These are phyloP conservation scores for Colletotrichum kahawae DNA, from an alignment of 2,329 filamentous ascomycete species.

Conservation along the genomic window DNA sequence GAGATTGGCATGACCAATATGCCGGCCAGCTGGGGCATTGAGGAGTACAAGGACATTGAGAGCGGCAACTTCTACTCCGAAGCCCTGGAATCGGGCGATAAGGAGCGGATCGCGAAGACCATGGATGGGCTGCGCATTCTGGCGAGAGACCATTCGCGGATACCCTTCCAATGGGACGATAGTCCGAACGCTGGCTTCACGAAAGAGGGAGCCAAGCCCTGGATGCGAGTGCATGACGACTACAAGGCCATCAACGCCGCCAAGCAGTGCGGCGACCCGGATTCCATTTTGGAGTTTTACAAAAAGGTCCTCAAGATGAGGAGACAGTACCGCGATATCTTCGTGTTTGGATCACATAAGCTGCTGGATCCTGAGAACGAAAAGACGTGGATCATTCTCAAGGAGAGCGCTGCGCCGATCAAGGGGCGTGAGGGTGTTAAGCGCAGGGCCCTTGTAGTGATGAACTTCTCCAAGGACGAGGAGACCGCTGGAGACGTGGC, in stretches of 20 bases:
- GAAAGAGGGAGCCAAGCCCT: slow-evolving; percentile 49
- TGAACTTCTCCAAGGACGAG: slow-evolving; percentile 51
- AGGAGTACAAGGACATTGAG: slow-evolving; percentile 61
- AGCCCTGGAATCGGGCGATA: slow-evolving; percentile 38
- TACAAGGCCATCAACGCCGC: slow-evolving; percentile 62
- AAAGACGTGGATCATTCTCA: slow-evolving; percentile 62
- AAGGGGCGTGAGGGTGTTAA: slow-evolving; percentile 22
- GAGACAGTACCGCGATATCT: slow-evolving; percentile 60
- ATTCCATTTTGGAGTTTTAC: slow-evolving; percentile 65
- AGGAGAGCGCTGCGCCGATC: slow-evolving; percentile 30
- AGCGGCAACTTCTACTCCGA: slow-evolving; percentile 56
- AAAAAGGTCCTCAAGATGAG: slow-evolving; percentile 55
- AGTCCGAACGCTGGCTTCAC: slow-evolving; percentile 67
- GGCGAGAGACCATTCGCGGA: slow-evolving; percentile 66
- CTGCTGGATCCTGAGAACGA: slow-evolving; percentile 55
- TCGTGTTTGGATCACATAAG: slow-evolving; percentile 67
- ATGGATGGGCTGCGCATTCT: slow-evolving; percentile 60
- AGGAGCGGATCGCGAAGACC: slow-evolving; percentile 46
- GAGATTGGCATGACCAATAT: slow-evolving; percentile 67
- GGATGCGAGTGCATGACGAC: slow-evolving; percentile 71
- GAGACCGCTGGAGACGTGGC: slow-evolving; percentile 30
- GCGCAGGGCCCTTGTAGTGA: slow-evolving; percentile 41
- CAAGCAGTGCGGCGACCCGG: slow-evolving; percentile 45
- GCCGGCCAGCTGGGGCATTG: slow-evolving; percentile 53
- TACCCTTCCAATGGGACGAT: slow-evolving; percentile 71